Percentiles rank a stretch among this genome's conserved stretches.
Evolutionary conservation across 768 basidiomycete genomes (phyloP).

Genomic region (Dioszegia aurantiaca): DNA sequence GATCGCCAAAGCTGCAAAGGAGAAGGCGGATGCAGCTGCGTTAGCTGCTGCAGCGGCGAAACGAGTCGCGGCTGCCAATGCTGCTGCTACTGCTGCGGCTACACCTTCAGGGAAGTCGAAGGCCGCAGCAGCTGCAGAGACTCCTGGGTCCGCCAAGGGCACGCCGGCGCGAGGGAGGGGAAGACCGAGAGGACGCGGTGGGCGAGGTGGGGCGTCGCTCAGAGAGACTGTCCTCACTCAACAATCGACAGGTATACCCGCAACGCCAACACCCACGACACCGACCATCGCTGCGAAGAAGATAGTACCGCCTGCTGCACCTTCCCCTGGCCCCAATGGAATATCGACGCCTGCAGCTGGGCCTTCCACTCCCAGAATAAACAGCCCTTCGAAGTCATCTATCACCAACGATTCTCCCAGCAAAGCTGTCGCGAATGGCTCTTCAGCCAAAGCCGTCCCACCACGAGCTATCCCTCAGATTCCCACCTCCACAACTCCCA

Average conservation of each 20-base stretch:
- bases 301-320: too few relatives aligned
- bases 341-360: constrained; percentile 1
- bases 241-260: constrained; percentile 5
- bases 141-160: neutral
- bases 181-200: constrained; percentile 27
- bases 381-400: neutral
- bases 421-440: neutral
- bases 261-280: neutral
- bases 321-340: too few relatives aligned
- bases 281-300: too few relatives aligned
- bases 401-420: neutral
- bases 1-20: constrained; percentile 1
- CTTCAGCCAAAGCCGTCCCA: neutral
- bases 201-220: constrained; percentile 17
- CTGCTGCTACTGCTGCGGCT: too few relatives aligned
- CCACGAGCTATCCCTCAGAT: neutral
- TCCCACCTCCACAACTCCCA: neutral
- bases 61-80: too few relatives aligned
- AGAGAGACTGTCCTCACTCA: constrained; percentile 21
- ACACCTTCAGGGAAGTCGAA: constrained; percentile 3
- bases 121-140: neutral
- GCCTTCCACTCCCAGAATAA: neutral
- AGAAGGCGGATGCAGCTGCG: constrained; percentile 1
- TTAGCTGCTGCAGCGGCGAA: constrained; percentile 9
- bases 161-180: constrained; percentile 15